Base-by-base conservation (phyloP, 2,329 filamentous ascomycete genomes). In the Pseudogymnoascus sp. region DNA sequence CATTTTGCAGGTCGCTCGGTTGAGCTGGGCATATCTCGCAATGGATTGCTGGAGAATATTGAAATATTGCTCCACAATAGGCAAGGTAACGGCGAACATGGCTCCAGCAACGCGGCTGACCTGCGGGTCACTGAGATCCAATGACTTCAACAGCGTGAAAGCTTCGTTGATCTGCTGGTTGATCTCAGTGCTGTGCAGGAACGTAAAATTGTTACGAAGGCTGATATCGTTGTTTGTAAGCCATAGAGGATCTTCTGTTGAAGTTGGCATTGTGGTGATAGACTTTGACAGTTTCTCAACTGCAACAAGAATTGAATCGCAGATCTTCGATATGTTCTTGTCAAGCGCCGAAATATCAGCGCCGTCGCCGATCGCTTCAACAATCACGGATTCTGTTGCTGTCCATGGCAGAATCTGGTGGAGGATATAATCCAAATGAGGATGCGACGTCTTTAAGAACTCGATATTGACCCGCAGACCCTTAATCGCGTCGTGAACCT, bases 301-400 rank as follows among this genome's bases (percentile, higher is more conserved):
- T 0, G 89, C 87, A 37, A 93, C 88, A 1, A 97, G 84, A 29
- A 93, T 83, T 60, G 85, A 84, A 74, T 96, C 90, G 57, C 88
- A 83, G n/a, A 89, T 78, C 1, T 76, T 82, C 39, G 90, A 83
- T 1, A 91, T 74, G 3, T 80, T 77, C 12, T 80, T 75, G 45
- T 86, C 83, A 51, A 92, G 82, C 0, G 75, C 72, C 16, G 80
- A 37, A 62, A 68, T 69, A 59, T 40, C 64, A 2, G 60, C 14
- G 7, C 31, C 29, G 6, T 66, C 61, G 62, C 69, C 51, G 8
- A 63, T 59, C 11, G 47, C 45, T 5, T 63, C 51, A 11, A 66
- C 60, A 29, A 66, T 21, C 7, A 64, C 62, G 36, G 66, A 65
- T 1, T 72, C 71, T 23, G 74, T 63, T 18, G 77, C 72, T 4